These are phyloP conservation scores for Lentinula aciculospora DNA, from an alignment of 768 basidiomycete species.

Conservation along the genomic window DNA sequence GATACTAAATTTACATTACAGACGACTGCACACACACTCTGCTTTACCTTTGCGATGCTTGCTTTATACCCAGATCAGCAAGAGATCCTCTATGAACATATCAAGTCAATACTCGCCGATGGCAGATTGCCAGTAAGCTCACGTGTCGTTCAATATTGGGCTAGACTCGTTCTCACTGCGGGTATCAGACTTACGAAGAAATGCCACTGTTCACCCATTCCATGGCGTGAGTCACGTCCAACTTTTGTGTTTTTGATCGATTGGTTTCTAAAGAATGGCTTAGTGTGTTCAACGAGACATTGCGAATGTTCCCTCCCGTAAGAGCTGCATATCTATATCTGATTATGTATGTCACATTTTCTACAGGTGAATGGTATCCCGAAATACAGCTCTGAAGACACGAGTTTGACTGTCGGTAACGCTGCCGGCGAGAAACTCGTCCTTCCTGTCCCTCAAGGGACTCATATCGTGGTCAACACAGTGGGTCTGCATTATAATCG, in stretches of 20 bases:
- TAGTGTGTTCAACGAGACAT: slow-evolving; percentile 46
- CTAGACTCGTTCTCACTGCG: neutral
- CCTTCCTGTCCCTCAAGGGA: slow-evolving; percentile 38
- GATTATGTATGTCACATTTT: neutral
- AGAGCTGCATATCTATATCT: slow-evolving; percentile 12
- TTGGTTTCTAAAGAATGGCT: neutral
- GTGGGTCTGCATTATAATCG: slow-evolving; percentile 47
- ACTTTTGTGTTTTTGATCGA: neutral
- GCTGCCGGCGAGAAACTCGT: slow-evolving; percentile 29
- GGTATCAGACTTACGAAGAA: slow-evolving; percentile 32
- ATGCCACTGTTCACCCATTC: slow-evolving; percentile 32
- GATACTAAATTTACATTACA: slow-evolving; percentile 12
- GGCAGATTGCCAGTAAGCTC: slow-evolving; percentile 24
- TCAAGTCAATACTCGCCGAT: slow-evolving; percentile 24
- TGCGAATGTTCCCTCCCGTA: slow-evolving; percentile 43
- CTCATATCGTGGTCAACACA: slow-evolving; percentile 28
- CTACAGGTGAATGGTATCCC: slow-evolving; percentile 33
- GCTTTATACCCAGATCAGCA: slow-evolving; percentile 33
- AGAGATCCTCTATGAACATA: slow-evolving; percentile 28
- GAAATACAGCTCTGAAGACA: slow-evolving; percentile 42
- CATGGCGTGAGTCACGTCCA: slow-evolving; percentile 25
- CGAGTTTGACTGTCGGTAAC: slow-evolving; percentile 28
- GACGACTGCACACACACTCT: slow-evolving; percentile 30
- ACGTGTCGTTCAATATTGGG: neutral
- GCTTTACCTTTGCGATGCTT: slow-evolving; percentile 32